Conservation (phyloP, 805 yeast species). For the Ogataea neopini region DNA sequence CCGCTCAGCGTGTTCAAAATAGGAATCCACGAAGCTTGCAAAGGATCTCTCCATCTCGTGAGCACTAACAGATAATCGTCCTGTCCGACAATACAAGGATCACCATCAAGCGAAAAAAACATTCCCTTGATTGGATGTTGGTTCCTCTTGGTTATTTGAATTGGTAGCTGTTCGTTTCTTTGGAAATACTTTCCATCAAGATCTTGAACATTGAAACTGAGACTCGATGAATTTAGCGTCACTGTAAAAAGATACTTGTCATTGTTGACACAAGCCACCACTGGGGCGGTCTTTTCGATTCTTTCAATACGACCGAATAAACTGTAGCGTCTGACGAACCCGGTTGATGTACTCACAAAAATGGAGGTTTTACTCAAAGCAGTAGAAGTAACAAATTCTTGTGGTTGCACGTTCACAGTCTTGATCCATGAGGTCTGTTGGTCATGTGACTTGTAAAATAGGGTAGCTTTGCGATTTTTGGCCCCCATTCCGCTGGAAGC, state of each 20-base stretch:
- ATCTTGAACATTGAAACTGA: conserved; percentile 39
- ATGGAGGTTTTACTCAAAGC: conserved; percentile 63
- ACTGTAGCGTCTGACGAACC: conserved; percentile 72
- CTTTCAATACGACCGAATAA: conserved; percentile 71
- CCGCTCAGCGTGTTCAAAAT: conserved; percentile 60
- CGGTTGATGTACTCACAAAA: conserved; percentile 72
- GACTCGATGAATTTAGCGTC: conserved; percentile 34
- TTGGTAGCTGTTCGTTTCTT: conserved; percentile 48
- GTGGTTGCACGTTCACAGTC: conserved; percentile 37
- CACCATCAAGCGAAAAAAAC: conserved; percentile 87
- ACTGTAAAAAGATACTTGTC: conserved; percentile 57
- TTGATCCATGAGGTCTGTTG: conserved; percentile 72
- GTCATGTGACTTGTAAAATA: conserved; percentile 72
- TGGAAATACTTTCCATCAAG: conserved; percentile 39
- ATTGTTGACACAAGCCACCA: conserved; percentile 69
- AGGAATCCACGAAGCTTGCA: conserved; percentile 88
- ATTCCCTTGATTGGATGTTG: conserved; percentile 53
- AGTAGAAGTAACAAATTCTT: conserved; percentile 65
- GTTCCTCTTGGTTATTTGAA: conserved; percentile 23
- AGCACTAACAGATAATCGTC: conserved; percentile 72
- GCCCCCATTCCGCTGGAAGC: conserved; percentile 43
- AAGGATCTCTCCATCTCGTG: conserved; percentile 73
- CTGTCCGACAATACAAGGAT: conserved; percentile 84
- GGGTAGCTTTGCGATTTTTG: conserved; percentile 20
- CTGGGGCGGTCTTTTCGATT: conserved; percentile 69